Base-by-base conservation (phyloP, 2,329 filamentous ascomycete species). In the Colletotrichum sp. region DNA sequence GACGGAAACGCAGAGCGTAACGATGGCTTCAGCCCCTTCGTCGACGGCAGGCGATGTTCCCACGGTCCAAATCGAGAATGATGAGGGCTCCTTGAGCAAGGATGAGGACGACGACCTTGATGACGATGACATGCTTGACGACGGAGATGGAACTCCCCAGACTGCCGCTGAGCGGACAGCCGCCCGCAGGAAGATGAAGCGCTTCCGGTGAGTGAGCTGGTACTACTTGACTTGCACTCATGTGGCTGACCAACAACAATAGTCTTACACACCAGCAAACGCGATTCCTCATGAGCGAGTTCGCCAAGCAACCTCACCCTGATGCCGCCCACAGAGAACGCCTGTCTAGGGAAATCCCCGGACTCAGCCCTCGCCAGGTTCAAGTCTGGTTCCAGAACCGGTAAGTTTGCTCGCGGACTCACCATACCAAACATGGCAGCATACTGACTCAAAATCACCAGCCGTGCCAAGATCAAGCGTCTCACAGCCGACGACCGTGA, bases 341-440 rank as follows among this genome's bases (percentile, higher is more conserved):
- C 62, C 88, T 98, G 48, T 96, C 96, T 5, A 89, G 94, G 77
- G 95, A 98, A 83, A 98, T 98, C 61, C 96, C 96, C 36, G 96
- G 96, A 1, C 86, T 98, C 64, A 98, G 95, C 80, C 95, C 96
- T 48, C 92, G 96, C 76, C 96, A 98, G 83, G 96, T 98, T 28
- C 96, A 98, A 84, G 96, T 98, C 65, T 98, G 96, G 96, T 98
- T 98, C 85, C 96, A 98, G 85, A 98, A 98, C 85, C 92, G 96
- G 96, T 98, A 90, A 80, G 89, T 81, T 55, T 74, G 61, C 43
- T 58, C 14, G 55, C 14, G 34, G 24, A 38, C 28, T 43, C 32
- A 61, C 26, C 5, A n/a, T 18, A 14, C 28, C 16, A 3, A 24
- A 12, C 18, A 16, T 13, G 0, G 24, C 24, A 64, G 8, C 28